Evolutionary conservation across 225 moss, liverwort and hornwort genomes (phyloP), one percentile per base, ranked within the genome.

Genomic region (Climacium dendroides): DNA sequence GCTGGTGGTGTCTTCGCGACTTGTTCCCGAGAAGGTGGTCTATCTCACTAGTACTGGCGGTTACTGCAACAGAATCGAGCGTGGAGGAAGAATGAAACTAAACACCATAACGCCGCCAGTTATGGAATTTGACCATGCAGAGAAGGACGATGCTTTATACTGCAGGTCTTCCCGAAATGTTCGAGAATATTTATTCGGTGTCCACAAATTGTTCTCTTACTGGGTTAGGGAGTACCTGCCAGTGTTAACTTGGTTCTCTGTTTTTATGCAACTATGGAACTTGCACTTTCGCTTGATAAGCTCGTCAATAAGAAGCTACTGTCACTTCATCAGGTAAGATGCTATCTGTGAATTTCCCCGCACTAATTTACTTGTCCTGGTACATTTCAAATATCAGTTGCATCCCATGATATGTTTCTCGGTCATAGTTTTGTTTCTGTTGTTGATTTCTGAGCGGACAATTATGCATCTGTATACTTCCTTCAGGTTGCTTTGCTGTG

Each of bases 241-340:
- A 45, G 17, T 54, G 80, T 8, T 84, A 48, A 85, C 37, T 83
- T 28, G 52, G 73, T 87, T 81, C 37, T 81, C 53, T 75, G 67
- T 4, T 82, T 70, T 45, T 43, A 62, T 87, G 61, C 93, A 97
- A 96, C 97, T 35, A 97, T 99, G 98, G 97, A 99, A 67, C 91
- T 99, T 48, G 91, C 94, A 19, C 93, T 99, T 32, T 89, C 95
- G 7, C 90, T 99, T 65, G 98, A 99, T 93, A 99, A 97, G 80
- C 87, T 99, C 63, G 96, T 95, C 29, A 97, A 95, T 80, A 97
- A 99, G 86, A 99, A 99, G 89, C 90, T 99, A 13, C 87, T 97
- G 69, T 73, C 82, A 30, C 88, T 99, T 54, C 96, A 97, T 87
- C 94, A 98, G 96, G 93, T 94, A 73, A 74, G 82, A 28, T 45